Evolutionary conservation across 352 stramenopile genomes (phyloP).

Genomic region (Globisporangium emineosum): DNA sequence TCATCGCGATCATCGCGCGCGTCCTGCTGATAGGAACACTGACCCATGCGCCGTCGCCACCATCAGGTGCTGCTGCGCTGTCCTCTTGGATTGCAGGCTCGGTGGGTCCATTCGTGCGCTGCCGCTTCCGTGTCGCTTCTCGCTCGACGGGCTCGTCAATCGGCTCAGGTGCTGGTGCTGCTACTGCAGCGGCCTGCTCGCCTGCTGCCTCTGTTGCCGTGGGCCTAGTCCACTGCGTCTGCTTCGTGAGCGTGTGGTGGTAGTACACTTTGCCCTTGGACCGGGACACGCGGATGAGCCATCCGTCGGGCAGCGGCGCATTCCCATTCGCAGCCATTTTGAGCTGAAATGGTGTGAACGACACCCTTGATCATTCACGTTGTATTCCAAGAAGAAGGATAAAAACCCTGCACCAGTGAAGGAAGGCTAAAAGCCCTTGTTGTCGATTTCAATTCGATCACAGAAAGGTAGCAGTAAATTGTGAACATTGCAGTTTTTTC

Average conservation of each 20-base stretch:
- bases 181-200: background rate
- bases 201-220: slow-evolving; percentile 6
- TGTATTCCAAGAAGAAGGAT: too few species aligned
- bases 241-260: slow-evolving; percentile 41
- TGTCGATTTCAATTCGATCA: too few species aligned
- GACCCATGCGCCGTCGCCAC: background rate
- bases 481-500: too few species aligned
- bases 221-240: slow-evolving; percentile 61
- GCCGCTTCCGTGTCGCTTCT: slow-evolving; percentile 23
- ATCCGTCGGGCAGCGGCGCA: slow-evolving; percentile 42
- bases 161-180: background rate
- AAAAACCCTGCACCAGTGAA: too few species aligned
- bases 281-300: slow-evolving; percentile 63
- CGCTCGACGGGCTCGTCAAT: slow-evolving; percentile 5
- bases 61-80: too few species aligned
- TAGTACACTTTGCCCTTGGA: slow-evolving; percentile 76
- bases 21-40: slow-evolving; percentile 2
- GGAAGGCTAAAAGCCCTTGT: too few species aligned
- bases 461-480: too few species aligned
- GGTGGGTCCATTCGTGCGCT: slow-evolving; percentile 4
- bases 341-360: too few species aligned
- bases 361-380: too few species aligned
- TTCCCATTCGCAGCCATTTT: slow-evolving; percentile 7
- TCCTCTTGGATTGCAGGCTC: background rate
- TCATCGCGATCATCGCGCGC: slow-evolving; percentile 32